These are phyloP conservation scores for Mortierella alpina DNA, from an alignment of 192 early-diverging fungal species.

Conservation along the genomic window DNA sequence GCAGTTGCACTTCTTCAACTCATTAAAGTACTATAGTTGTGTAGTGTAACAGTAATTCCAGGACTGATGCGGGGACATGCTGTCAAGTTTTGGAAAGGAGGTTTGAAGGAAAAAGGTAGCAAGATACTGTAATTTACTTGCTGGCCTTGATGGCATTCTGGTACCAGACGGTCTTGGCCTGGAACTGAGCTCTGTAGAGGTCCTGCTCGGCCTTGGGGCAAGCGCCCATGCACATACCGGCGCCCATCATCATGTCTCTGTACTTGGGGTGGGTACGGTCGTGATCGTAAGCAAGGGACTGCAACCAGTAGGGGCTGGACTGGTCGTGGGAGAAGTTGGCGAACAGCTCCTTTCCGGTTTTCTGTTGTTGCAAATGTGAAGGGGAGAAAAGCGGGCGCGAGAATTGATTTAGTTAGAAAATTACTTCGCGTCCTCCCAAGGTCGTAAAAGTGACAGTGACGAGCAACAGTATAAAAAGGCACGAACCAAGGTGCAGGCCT, in stretches of 20 bases:
- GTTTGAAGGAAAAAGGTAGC: too few relatives aligned
- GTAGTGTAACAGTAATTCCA: too few relatives aligned
- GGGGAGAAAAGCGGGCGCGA: neutral
- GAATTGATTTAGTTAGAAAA: neutral
- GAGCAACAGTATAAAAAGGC: neutral
- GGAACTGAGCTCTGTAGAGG: slow-evolving; percentile 21
- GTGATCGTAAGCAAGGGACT: slow-evolving; percentile 21
- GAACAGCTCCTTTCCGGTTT: slow-evolving; percentile 17
- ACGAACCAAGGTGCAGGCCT: slow-evolving; percentile 25
- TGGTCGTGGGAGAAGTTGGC: slow-evolving; percentile 29
- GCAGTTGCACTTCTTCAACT: too few relatives aligned
- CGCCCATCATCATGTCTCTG: slow-evolving; percentile 19
- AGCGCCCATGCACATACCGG: slow-evolving; percentile 12
- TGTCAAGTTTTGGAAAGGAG: too few relatives aligned
- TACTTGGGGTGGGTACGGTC: slow-evolving; percentile 26
- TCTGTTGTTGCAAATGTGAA: neutral
- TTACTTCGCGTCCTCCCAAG: too few relatives aligned
- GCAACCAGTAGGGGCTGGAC: slow-evolving; percentile 15
- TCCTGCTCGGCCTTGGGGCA: slow-evolving; percentile 25
- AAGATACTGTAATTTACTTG: too few relatives aligned
- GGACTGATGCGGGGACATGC: too few relatives aligned
- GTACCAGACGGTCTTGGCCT: slow-evolving; percentile 19
- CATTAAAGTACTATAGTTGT: too few relatives aligned
- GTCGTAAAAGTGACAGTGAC: neutral
- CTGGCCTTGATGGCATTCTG: neutral